Evolutionary conservation across 139 green algal genomes (phyloP), one percentile per base, ranked within the genome.

Genomic region (Chlorella sp.): DNA sequence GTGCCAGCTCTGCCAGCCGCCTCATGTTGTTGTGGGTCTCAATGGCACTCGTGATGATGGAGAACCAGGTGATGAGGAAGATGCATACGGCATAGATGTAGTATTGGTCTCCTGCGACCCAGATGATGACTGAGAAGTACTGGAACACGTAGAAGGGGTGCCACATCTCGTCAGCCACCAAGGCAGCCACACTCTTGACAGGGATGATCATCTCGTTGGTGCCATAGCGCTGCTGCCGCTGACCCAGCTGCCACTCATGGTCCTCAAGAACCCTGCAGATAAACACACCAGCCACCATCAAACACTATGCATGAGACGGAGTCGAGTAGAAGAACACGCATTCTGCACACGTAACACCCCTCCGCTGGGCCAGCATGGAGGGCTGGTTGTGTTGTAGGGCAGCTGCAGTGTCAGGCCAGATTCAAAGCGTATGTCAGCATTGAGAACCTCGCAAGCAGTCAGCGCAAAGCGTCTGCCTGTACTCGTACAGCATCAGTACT

Each of bases 111-210:
- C 81, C 81, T 6, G 66, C 73, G 4, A 83, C 67, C 82, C 82
- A 88, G 35, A 88, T 71, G 4, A 85, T 4, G 35, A 88, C 82
- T 29, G 71, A 81, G 26, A 81, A 83, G 77, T 83, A 86, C 77
- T 83, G 71, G 35, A 71, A 77, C 2, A 71, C 35, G 36, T 77
- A 71, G 62, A 72, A 73, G 36, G 72, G 62, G 33, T 78, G 66
- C 83, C 83, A 88, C 83, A 88, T 88, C 69, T 86, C 83, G 6
- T 82, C 69, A 50, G 72, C 81, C 27, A 88, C 49, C 4, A 88
- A 69, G 69, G 35, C 50, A 4, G 70, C 49, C 5, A 86, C 64
- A 36, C 34, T 73, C 67, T 85, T 82, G 27, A 86, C 77, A 2
- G 83, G 79, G 35, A 88, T 82, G 4, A 10, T 17, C 83, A 88